These are phyloP conservation scores for Dryas octopetala DNA, from an alignment of 306 rosid species.

Conservation along the genomic window DNA sequence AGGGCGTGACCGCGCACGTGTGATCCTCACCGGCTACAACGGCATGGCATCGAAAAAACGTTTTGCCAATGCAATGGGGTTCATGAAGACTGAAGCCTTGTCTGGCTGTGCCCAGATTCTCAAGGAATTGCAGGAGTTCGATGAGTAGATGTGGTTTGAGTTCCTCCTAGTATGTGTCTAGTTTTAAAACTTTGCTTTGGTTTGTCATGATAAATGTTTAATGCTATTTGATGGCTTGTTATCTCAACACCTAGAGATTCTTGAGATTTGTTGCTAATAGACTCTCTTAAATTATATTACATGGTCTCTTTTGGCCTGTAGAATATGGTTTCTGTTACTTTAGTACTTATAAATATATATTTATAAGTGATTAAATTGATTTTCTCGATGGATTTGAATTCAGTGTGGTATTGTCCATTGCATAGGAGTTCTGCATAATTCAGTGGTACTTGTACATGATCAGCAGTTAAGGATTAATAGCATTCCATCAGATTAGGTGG, in stretches of 20 bases:
- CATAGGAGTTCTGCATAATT: background rate
- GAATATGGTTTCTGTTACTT: background rate
- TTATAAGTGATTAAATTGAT: background rate
- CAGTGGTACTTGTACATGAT: no score
- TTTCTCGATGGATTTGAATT: background rate
- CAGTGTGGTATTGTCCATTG: background rate
- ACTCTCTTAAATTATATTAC: constrained; percentile 21
- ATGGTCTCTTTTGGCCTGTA: background rate
- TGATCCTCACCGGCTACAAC: constrained; percentile 68
- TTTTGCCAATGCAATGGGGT: constrained; percentile 70
- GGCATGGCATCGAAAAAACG: constrained; percentile 68
- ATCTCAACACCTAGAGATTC: constrained; percentile 37
- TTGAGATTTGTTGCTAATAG: constrained; percentile 32
- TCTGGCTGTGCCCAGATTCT: constrained; percentile 65
- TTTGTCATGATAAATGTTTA: constrained; percentile 16
- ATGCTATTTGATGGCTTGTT: constrained; percentile 39
- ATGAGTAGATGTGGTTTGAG: constrained; percentile 43
- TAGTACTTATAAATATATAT: background rate
- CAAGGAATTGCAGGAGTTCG: constrained; percentile 61
- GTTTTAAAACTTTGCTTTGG: constrained; percentile 21
- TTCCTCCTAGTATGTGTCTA: constrained; percentile 15
- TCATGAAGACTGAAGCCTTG: constrained; percentile 38
- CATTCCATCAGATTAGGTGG: no score
- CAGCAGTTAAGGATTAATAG: no score
- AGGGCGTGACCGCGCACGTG: constrained; percentile 81